Evolutionary conservation across 2,329 filamentous ascomycete genomes (phyloP).

Genomic region (Westerdykella aurantiaca): DNA sequence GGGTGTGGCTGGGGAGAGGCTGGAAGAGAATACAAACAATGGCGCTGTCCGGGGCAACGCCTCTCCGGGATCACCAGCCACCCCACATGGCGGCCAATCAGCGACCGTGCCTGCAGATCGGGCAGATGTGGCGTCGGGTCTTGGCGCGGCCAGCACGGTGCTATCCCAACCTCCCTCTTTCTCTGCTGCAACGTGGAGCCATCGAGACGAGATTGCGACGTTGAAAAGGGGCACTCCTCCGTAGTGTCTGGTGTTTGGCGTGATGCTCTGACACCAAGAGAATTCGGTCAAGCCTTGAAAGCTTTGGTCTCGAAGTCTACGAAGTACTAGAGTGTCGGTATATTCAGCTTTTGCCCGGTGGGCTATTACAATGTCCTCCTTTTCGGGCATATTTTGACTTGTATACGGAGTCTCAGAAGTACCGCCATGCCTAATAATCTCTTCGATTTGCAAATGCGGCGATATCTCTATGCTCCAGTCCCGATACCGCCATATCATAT

Average conservation of each 20-base stretch:
- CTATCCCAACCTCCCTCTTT: constrained; percentile 11
- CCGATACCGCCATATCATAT: no score
- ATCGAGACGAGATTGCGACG: background rate
- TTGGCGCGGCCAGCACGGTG: background rate
- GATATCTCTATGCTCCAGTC: no score
- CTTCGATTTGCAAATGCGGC: no score
- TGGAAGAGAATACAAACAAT: constrained; percentile 14
- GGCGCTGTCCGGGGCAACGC: constrained; percentile 13
- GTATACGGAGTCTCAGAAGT: no score
- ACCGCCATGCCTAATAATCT: no score
- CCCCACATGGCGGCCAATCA: background rate
- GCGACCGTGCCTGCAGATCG: background rate
- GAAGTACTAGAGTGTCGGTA: no score
- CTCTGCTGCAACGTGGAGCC: constrained; percentile 8
- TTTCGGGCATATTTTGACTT: no score
- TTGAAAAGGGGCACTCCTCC: constrained; percentile 1
- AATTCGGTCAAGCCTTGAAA: background rate
- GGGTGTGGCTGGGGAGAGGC: constrained; percentile 27
- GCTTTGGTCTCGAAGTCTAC: no score
- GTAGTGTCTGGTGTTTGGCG: background rate
- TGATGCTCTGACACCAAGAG: background rate
- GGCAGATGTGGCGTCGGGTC: constrained; percentile 2
- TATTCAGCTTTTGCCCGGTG: no score
- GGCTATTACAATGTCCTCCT: no score
- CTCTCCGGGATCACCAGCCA: background rate